Base-by-base conservation (phyloP, 345 rosid genomes). In the Sisymbrium irio region DNA sequence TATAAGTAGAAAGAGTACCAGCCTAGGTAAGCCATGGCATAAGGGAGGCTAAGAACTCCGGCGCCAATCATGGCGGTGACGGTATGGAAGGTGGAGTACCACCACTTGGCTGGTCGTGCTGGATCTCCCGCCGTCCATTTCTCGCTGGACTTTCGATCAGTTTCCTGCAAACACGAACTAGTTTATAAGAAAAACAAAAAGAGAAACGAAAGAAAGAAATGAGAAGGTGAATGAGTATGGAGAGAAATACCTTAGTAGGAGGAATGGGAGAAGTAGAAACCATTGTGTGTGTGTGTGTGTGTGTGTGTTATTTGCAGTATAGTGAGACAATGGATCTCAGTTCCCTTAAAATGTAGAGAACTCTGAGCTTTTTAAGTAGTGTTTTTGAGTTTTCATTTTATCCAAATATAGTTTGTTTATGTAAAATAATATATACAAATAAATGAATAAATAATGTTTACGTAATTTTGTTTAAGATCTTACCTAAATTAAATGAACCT, bases 31-130 rank as follows among this genome's bases (percentile, higher is more conserved):
- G 98, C 89, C 97, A 94, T 88, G 72, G 98, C 97, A 81, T 88
- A 89, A 58, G 98, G 98, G 65, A 94, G 82, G 77, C 97, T 87
- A 62, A 91, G 97, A 44, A 94, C 98, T 40, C 97, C 98, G 0
- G 97, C 98, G 7, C 98, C 98, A 12, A 94, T 91, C 96, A 91
- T 94, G 89, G 98, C 97, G 3, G 98, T 91, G 51, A 91, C 95
- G 4, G 83, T 70, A 84, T 91, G 98, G 73, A 94, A 94, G 45
- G 98, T 89, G 56, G 98, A 89, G 79, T 88, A 88, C 98, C 97
- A 91, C 98, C 98, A 94, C 83, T 88, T 91, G 47, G 97, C 97
- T 33, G 80, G 84, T 56, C 98, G 89, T 67, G 78, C 33, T 0
- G 85, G 80, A 54, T 86, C 89, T 49, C 40, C 87, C 59, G 76